Evolutionary conservation across 2,329 filamentous ascomycete species (phyloP), one percentile per base, ranked within the genome.

Genomic region (Aureobasidium sp.): DNA sequence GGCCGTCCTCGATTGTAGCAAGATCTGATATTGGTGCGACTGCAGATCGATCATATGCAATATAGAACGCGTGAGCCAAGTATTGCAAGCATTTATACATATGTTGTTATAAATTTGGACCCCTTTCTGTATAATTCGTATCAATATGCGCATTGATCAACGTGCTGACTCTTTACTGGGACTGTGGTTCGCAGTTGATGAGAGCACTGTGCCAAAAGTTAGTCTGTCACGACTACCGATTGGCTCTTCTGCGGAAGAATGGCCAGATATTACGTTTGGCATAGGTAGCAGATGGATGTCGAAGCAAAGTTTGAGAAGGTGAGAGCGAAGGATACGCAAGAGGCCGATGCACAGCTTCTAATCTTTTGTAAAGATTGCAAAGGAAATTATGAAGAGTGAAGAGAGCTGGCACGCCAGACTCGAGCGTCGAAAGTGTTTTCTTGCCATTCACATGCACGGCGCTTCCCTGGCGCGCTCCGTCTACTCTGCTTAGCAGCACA

Each of bases 241-340:
- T 0, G 76, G 76, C 2, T 6, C 27, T 29, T 29, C 27, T 29
- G 27, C 27, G 27, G 77, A 73, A 57, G 72, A 45, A 3, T 80
- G 66, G 60, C 78, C 76, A 1, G 50, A 44, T 1, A 78, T 73
- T 37, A 81, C 73, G 1, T 71, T 71, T 7, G 73, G 69, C 7
- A 81, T 65, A 1, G 75, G 74, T 1, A 79, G 78, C 57, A 79
- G 77, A 64, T 80, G 80, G 61, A 79, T 79, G 60, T 75, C 5
- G 75, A 77, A 24, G 77, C 74, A 12, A 79, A 74, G 5, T 75
- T 72, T 2, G 76, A 77, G 62, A 77, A 8, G 5, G 67, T 72
- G 69, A 69, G 81, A 77, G 61, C 61, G 17, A 62, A 35, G 19
- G 24, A 19, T 15, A 29, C 42, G 27, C 24, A 37, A 9, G 5